phyloP scores from a whole-genome alignment of 305 asterid genomes.

The Fraxinus greggii region DNA sequence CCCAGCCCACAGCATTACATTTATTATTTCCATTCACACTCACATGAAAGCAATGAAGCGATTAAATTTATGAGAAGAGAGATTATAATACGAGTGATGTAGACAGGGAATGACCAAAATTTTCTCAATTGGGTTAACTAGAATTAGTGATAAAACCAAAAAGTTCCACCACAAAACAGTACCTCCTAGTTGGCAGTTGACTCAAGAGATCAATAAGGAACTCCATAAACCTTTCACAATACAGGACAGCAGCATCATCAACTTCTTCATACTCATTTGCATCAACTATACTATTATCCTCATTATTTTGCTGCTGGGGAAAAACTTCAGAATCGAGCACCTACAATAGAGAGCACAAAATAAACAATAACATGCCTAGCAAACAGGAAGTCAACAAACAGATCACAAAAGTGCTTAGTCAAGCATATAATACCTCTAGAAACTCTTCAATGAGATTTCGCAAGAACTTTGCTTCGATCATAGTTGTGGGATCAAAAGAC shows the following conservation, averaged over 20 bases:
- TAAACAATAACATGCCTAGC: slow-evolving; percentile 33
- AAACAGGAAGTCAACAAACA: slow-evolving; percentile 6
- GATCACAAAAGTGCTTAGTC: background rate
- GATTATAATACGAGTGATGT: background rate
- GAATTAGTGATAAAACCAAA: background rate
- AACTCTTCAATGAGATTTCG: slow-evolving; percentile 83
- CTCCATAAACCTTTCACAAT: slow-evolving; percentile 97
- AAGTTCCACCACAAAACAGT: slow-evolving; percentile 12
- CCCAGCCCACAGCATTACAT: background rate
- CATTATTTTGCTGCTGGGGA: slow-evolving; percentile 34
- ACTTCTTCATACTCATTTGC: slow-evolving; percentile 40
- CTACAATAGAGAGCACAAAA: slow-evolving; percentile 39
- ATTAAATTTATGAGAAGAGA: background rate
- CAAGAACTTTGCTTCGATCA: slow-evolving; percentile 72
- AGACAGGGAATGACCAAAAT: slow-evolving; percentile 2
- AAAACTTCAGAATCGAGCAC: slow-evolving; percentile 85
- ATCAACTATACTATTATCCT: slow-evolving; percentile 37
- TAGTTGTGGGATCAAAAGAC: slow-evolving; percentile 50
- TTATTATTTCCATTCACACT: slow-evolving; percentile 16
- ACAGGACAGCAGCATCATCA: slow-evolving; percentile 72
- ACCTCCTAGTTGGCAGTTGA: slow-evolving; percentile 98
- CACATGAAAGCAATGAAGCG: background rate
- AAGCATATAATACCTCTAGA: slow-evolving; percentile 55
- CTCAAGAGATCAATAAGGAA: slow-evolving; percentile 97
- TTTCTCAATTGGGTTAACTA: slow-evolving; percentile 2